These are phyloP conservation scores for Inonotus obliquus DNA, from an alignment of 1,284 basidiomycete species.

Conservation along the genomic window DNA sequence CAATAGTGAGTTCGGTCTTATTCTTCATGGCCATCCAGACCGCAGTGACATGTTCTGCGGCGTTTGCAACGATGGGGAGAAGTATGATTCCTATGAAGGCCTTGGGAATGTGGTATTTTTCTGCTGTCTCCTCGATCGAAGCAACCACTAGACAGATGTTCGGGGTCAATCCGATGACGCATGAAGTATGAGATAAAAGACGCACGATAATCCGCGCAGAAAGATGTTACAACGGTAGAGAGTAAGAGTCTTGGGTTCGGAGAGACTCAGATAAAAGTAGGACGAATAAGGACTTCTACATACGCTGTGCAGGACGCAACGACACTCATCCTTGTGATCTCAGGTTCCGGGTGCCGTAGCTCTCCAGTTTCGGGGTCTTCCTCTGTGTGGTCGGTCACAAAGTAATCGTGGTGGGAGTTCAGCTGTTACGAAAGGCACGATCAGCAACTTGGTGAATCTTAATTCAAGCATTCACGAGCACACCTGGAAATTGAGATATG, in stretches of 20 bases:
- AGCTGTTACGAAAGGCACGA: slow-evolving; percentile 34
- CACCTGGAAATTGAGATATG: slow-evolving; percentile 78
- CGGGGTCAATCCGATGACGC: slow-evolving; percentile 6
- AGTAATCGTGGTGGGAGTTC: slow-evolving; percentile 44
- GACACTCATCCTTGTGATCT: slow-evolving; percentile 64
- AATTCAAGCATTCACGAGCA: slow-evolving; percentile 19
- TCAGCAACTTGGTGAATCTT: neutral
- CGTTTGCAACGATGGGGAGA: slow-evolving; percentile 73
- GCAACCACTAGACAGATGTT: slow-evolving; percentile 60
- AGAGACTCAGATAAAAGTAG: neutral
- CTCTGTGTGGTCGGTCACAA: slow-evolving; percentile 30
- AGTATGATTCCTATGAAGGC: slow-evolving; percentile 75
- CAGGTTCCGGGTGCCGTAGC: slow-evolving; percentile 44
- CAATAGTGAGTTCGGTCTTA: slow-evolving; percentile 84
- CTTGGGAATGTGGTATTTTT: slow-evolving; percentile 77
- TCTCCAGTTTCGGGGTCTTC: slow-evolving; percentile 33
- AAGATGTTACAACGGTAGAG: slow-evolving; percentile 78
- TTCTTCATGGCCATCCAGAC: slow-evolving; percentile 90
- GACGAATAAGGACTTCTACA: slow-evolving; percentile 24
- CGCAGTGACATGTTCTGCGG: slow-evolving; percentile 77
- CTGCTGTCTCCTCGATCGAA: slow-evolving; percentile 86
- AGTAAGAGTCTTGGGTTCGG: slow-evolving; percentile 41
- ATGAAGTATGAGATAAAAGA: slow-evolving; percentile 16
- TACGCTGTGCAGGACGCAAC: slow-evolving; percentile 56
- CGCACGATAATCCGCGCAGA: slow-evolving; percentile 79